Evolutionary conservation across 106 monocot genomes (phyloP).

Genomic region (Agapanthus africanus): DNA sequence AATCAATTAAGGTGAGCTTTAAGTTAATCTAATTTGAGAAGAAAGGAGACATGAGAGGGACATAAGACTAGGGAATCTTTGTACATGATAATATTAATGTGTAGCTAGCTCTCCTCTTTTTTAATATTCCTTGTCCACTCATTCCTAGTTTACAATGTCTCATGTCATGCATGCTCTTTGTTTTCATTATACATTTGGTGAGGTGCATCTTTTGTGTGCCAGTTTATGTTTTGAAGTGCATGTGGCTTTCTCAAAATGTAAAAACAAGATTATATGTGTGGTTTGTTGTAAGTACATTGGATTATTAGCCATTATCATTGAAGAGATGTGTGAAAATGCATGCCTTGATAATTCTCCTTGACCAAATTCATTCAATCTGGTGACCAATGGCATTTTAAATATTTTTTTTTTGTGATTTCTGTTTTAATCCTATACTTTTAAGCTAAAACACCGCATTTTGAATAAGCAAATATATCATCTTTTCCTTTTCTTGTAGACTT

Average conservation of each 20-base stretch:
- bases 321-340: too few species aligned
- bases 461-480: too few species aligned
- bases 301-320: too few species aligned
- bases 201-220: neutral
- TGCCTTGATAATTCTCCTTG: too few species aligned
- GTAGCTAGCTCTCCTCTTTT: neutral
- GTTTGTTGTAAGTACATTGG: too few species aligned
- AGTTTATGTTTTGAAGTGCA: neutral
- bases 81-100: neutral
- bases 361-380: too few species aligned
- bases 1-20: too few species aligned
- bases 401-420: too few species aligned
- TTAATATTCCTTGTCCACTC: neutral
- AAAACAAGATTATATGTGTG: neutral
- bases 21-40: neutral
- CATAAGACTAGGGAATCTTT: neutral
- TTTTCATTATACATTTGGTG: neutral
- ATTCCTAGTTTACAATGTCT: neutral
- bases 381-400: too few species aligned
- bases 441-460: too few species aligned
- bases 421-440: too few species aligned
- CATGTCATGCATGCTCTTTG: neutral
- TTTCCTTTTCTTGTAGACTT: too few species aligned
- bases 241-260: neutral
- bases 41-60: neutral